Base-by-base conservation (phyloP, 202 grass and related monocot species). In the Dendrocalamus latiflorus region DNA sequence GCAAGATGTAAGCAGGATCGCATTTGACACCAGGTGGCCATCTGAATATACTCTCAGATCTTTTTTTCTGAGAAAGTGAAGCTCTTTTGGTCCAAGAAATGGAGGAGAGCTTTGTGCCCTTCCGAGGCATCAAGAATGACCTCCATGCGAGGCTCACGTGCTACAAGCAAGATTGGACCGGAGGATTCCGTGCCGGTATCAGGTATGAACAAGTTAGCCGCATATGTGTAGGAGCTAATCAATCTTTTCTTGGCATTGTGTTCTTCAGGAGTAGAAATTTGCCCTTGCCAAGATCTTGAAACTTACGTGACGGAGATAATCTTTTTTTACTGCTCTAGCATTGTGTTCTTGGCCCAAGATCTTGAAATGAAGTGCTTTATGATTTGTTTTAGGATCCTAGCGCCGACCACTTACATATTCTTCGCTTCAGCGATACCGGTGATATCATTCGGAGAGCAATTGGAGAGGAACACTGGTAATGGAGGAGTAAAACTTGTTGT, bases 321-420 rank as follows among this genome's bases (percentile, higher is more conserved):
- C 0, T 42, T 65, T 73, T 30, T 73, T 42, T 22, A 1, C 25
- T 72, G 22, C 6, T 79, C 61, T 55, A 38, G 70, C 65, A 63
- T 68, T 70, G 18, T 22, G 80, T 80, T 65, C 21, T 74, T 80
- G 20, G 20, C 10, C 25, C 79, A 79, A 78, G 81, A 92, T 92
- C 83, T 77, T 90, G 75, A 74, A 76, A 65, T 71, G 64, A 18
- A 53, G 38, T 84, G 8, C 4, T 43, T 13, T 81, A 22, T 44
- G 18, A 17, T 34, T 25, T 83, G 36, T 86, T 81, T 75, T 68
- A 98, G 97, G 83, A 96, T 99, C 65, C 80, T 99, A 13, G 97
- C 97, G 72, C 97, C 97, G 1, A 99, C 93, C n/a, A 99, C 97
- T 8, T 99, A 99, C 80, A 99, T 99, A 87, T 99, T 99, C 88